Evolutionary conservation across 2,329 filamentous ascomycete species (phyloP).

Genomic region (Tolypocladium pustulatum): DNA sequence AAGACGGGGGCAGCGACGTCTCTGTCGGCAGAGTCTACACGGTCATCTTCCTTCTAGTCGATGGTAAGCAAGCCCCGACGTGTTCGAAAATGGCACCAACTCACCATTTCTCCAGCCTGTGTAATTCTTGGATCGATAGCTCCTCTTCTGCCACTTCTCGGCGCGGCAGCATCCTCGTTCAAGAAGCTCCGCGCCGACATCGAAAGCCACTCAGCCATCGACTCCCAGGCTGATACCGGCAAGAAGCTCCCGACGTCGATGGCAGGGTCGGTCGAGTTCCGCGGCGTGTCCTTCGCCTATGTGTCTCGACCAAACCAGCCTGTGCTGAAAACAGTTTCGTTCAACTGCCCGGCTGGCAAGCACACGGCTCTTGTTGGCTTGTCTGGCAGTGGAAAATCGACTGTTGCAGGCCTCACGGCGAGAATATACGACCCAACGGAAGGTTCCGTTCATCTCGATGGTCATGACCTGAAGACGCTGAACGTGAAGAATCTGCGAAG

Average conservation of each 20-base stretch:
- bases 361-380: constrained; percentile 48
- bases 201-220: constrained; percentile 35
- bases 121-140: constrained; percentile 53
- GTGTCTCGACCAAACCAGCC: constrained; percentile 28
- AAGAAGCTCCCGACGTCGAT: constrained; percentile 34
- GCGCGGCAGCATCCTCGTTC: constrained; percentile 46
- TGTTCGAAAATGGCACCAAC: background rate
- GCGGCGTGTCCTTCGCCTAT: constrained; percentile 33
- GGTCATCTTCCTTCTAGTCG: constrained; percentile 53
- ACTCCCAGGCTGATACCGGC: constrained; percentile 24
- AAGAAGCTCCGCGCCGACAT: constrained; percentile 49
- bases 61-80: constrained; percentile 27
- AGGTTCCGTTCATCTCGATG: constrained; percentile 37
- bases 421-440: constrained; percentile 46
- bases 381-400: constrained; percentile 48
- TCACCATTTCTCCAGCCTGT: constrained; percentile 27
- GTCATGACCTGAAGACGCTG: constrained; percentile 32
- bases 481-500: constrained; percentile 34
- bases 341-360: constrained; percentile 37
- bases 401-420: constrained; percentile 41
- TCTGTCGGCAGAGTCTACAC: constrained; percentile 45
- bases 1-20: constrained; percentile 19
- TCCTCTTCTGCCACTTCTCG: constrained; percentile 51
- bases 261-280: constrained; percentile 23
- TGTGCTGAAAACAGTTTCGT: constrained; percentile 31